Conservation (phyloP, 371 early-diverging fungal species). For the Zychaea mexicana region DNA sequence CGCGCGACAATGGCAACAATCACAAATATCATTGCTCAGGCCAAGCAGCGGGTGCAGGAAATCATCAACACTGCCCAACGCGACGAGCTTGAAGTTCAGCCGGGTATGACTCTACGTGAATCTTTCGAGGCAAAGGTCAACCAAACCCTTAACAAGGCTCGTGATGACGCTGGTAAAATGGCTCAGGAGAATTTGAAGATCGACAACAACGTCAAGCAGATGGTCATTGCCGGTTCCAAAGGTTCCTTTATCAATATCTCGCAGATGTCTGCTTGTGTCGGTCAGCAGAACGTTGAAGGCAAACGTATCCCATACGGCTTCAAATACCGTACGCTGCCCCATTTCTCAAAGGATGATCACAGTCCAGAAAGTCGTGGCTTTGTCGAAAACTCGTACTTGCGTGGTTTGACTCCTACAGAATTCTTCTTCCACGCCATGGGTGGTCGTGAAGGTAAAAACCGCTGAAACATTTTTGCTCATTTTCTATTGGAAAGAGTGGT, state of each 20-base stretch:
- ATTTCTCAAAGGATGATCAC: constrained; percentile 98
- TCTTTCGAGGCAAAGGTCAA: constrained; percentile 97
- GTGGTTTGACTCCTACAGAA: constrained; percentile 98
- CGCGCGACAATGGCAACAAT: constrained; percentile 84
- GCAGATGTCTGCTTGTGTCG: constrained; percentile 99
- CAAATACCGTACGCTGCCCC: constrained; percentile 96
- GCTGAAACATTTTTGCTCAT: too few species aligned
- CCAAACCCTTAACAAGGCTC: constrained; percentile 90
- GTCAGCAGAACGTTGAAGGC: constrained; percentile 99
- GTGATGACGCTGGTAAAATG: constrained; percentile 95
- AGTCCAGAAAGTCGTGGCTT: constrained; percentile 98
- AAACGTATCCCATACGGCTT: constrained; percentile 99
- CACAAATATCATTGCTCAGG: constrained; percentile 81
- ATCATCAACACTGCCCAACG: constrained; percentile 88
- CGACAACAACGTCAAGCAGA: constrained; percentile 98
- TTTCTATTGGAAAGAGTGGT: not conserved
- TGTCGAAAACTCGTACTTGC: constrained; percentile 97
- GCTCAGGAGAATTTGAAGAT: constrained; percentile 90
- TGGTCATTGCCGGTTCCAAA: constrained; percentile 99
- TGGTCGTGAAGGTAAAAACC: constrained; percentile 95
- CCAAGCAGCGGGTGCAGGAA: constrained; percentile 86
- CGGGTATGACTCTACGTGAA: constrained; percentile 98
- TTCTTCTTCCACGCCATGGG: constrained; percentile 99
- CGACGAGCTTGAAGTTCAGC: constrained; percentile 87
- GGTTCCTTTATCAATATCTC: constrained; percentile 99